Percentiles rank a stretch among this genome's conserved stretches.
These are phyloP conservation scores for Ulota crispa DNA, from an alignment of 225 moss, liverwort and hornwort genomes.

Conservation along the genomic window DNA sequence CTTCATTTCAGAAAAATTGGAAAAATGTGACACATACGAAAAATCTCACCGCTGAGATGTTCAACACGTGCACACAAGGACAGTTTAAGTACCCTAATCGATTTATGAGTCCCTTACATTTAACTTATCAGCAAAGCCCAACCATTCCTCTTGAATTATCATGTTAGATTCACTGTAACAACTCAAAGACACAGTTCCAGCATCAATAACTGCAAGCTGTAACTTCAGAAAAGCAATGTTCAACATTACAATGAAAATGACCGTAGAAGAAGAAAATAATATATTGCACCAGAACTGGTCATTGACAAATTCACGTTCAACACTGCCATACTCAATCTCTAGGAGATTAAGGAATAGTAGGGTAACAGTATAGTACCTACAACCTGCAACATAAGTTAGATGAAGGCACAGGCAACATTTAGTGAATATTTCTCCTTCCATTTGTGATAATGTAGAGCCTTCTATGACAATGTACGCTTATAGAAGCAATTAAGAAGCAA, in stretches of 20 bases:
- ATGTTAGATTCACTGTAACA: not conserved
- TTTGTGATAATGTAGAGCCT: not conserved
- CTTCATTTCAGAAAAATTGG: too few relatives aligned
- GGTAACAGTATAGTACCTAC: not conserved
- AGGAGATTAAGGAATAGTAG: not conserved
- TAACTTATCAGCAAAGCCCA: too few relatives aligned
- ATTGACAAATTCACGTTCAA: not conserved
- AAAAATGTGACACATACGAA: too few relatives aligned
- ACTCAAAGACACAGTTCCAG: too few relatives aligned
- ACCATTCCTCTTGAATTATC: not conserved
- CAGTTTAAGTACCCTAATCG: too few relatives aligned
- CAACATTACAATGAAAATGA: not conserved
- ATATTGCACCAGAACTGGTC: not conserved
- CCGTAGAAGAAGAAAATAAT: not conserved
- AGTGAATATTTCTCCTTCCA: not conserved
- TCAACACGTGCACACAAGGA: too few relatives aligned
- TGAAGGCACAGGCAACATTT: not conserved
- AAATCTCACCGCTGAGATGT: too few relatives aligned
- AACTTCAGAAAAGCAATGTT: not conserved
- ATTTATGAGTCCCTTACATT: too few relatives aligned
- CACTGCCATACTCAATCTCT: not conserved
- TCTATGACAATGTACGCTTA: not conserved
- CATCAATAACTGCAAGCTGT: not conserved
- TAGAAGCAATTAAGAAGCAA: not conserved
- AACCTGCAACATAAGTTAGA: not conserved